A percentile compares a stretch with the other conserved stretches of the same genome.
phyloP scores from a whole-genome alignment of 306 rosid species.

The Castanospermum australe region DNA sequence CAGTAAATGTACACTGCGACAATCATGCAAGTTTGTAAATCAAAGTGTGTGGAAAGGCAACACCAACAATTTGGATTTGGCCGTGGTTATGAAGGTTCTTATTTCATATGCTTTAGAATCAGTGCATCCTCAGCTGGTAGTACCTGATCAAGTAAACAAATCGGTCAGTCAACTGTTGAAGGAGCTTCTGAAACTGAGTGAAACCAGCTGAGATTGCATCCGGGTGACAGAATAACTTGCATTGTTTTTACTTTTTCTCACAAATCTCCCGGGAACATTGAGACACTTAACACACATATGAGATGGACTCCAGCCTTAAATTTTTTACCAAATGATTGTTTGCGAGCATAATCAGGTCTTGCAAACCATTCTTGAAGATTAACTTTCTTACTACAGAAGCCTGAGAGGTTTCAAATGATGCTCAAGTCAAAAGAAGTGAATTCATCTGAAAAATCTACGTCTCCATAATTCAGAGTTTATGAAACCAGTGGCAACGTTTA shows the following conservation, averaged over 20 bases:
- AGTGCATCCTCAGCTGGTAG: conserved; percentile 47
- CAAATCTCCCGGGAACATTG: neutral
- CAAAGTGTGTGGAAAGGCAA: conserved; percentile 50
- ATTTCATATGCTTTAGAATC: conserved; percentile 52
- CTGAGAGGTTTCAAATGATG: neutral
- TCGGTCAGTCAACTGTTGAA: conserved; percentile 55
- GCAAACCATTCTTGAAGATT: conserved; percentile 5
- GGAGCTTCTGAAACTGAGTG: conserved; percentile 62
- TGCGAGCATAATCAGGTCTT: neutral
- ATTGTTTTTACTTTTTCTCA: neutral
- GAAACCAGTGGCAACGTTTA: neutral
- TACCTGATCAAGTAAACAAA: conserved; percentile 49
- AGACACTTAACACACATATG: neutral
- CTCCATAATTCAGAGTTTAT: neutral
- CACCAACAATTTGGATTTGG: conserved; percentile 46
- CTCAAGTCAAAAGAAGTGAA: neutral
- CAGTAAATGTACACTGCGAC: conserved; percentile 27
- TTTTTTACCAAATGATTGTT: neutral
- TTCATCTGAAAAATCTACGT: neutral
- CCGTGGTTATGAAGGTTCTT: conserved; percentile 45
- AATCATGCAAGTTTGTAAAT: conserved; percentile 47
- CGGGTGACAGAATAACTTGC: conserved; percentile 14
- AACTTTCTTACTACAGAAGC: neutral
- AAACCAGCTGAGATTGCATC: conserved; percentile 24
- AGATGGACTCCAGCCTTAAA: neutral